Base-by-base conservation (phyloP, 352 stramenopile species). In the Globisporangium alternatum region DNA sequence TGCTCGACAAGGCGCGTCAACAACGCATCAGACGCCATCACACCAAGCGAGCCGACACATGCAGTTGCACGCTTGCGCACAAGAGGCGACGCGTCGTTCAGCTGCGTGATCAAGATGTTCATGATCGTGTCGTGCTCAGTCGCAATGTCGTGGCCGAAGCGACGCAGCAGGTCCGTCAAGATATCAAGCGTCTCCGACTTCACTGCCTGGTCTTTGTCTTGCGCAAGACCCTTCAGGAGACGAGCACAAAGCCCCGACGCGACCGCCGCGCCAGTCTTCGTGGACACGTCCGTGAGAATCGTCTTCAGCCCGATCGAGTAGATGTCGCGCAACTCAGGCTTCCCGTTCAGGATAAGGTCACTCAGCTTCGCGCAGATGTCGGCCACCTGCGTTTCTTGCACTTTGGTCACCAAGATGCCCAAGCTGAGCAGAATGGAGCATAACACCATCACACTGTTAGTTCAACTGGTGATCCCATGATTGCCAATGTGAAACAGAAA, bases 301-400 rank as follows among this genome's bases (percentile, higher is more conserved):
- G 97, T 99, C 78, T 99, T 98, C 9, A 99, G 80, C 21, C 97
- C 97, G 76, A 99, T 99, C 9, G 96, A 93, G 74, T 99, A 99
- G 33, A 99, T 98, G 78, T 99, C 98, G 35, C 97, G 85, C 19
- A 99, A 82, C 75, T 99, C 98, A 19, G 83, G 78, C 74, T 99
- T 99, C 39, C 90, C 90, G 65, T 98, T 95, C 45, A 99, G 78
- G 48, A 99, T 97, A 53, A 99, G 86, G 62, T 97, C 93, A 54
- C 91, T 97, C 15, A 99, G 86, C 66, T 98, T 98, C 67, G 97
- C 88, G 62, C 92, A 98, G 77, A 99, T 99, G 67, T 99, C 96
- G 17, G 93, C 84, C 15, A 99, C 96, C 72, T 98, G 90, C 25
- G 71, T 67, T 65, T 98, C 89, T 62, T 98, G 89, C 43, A 99